These are phyloP conservation scores for Castanospermum australe DNA, from an alignment of 306 rosid genomes.

Conservation along the genomic window DNA sequence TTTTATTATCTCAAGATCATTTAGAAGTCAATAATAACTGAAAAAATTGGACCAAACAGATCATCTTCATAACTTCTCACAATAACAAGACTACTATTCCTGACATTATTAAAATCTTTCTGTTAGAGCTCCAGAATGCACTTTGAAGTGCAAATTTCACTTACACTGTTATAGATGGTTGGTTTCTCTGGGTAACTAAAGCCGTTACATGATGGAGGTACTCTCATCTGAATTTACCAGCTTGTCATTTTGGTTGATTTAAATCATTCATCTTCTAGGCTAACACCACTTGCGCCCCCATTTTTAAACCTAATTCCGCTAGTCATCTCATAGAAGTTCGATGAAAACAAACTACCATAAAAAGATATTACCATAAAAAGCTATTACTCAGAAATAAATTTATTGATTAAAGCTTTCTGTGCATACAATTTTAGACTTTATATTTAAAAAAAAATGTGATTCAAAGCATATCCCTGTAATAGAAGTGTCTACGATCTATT, in stretches of 20 bases:
- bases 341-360: too few species aligned
- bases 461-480: not conserved
- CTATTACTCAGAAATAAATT: not conserved
- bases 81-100: not conserved
- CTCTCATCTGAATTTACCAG: not conserved
- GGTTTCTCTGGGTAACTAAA: not conserved
- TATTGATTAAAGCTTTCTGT: not conserved
- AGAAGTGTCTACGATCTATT: not conserved
- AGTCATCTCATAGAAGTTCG: too few species aligned
- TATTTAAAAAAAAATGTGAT: not conserved
- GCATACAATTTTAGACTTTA: not conserved
- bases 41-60: not conserved
- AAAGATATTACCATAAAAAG: too few species aligned
- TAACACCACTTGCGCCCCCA: too few species aligned
- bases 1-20: slow-evolving; percentile 13
- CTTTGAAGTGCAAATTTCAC: not conserved
- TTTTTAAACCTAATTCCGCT: too few species aligned
- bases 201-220: not conserved
- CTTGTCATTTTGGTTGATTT: not conserved
- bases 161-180: not conserved
- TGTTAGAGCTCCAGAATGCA: not conserved
- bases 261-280: not conserved
- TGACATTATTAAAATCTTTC: not conserved
- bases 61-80: slow-evolving; percentile 8
- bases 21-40: not conserved